Percentiles rank a stretch among this genome's conserved stretches.
These are phyloP conservation scores for Nicotiana tabacum DNA, from an alignment of 257 asterid genomes.

Conservation along the genomic window DNA sequence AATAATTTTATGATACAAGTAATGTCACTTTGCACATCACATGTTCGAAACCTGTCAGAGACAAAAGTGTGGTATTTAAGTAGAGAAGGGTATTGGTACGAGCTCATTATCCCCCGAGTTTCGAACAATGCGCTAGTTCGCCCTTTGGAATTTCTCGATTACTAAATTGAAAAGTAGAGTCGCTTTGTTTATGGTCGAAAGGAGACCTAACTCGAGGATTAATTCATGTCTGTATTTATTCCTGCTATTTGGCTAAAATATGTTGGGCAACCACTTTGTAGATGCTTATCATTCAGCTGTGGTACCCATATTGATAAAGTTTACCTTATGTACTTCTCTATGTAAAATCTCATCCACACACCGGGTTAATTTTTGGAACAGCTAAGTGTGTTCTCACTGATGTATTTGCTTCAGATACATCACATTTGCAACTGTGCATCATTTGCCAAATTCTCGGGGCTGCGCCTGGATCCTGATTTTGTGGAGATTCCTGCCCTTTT, in stretches of 20 bases:
- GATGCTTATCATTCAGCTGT: background rate
- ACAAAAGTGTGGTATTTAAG: too few species aligned
- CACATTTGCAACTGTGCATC: slow-evolving; percentile 82
- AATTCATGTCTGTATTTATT: background rate
- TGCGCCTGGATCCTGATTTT: slow-evolving; percentile 92
- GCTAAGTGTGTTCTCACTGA: slow-evolving; percentile 5
- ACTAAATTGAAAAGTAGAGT: background rate
- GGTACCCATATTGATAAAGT: background rate
- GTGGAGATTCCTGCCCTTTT: slow-evolving; percentile 84
- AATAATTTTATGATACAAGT: too few species aligned
- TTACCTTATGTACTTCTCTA: background rate
- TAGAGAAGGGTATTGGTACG: too few species aligned
- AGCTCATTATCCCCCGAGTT: too few species aligned
- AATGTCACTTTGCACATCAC: too few species aligned
- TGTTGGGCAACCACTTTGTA: background rate
- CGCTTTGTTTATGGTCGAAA: background rate
- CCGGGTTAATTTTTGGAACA: background rate
- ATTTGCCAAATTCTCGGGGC: slow-evolving; percentile 82
- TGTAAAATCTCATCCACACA: background rate
- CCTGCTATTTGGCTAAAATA: background rate
- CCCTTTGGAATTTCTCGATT: background rate
- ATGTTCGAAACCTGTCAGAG: too few species aligned
- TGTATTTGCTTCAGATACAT: slow-evolving; percentile 52
- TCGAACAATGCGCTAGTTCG: background rate
- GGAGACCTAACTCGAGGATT: background rate